phyloP scores from a whole-genome alignment of 2,329 filamentous ascomycete genomes.

The Aspergillus neotritici region DNA sequence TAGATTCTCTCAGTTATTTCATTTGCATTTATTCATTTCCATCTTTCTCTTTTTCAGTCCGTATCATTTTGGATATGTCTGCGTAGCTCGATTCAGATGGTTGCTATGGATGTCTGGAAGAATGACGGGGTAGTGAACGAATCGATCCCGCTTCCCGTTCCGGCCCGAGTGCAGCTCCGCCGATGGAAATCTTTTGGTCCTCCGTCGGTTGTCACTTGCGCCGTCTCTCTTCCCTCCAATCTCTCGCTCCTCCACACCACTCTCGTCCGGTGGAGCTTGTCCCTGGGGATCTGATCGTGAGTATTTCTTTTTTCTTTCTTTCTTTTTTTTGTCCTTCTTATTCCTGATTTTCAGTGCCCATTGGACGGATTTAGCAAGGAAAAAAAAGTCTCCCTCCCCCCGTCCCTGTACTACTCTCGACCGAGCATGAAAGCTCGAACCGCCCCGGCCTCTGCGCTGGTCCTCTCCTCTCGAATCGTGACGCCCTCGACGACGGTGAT shows the following conservation, averaged over 20 bases:
- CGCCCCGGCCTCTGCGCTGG: conserved; percentile 32
- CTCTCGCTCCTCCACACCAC: not conserved
- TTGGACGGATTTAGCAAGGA: not conserved
- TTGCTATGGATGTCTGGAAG: too few relatives aligned
- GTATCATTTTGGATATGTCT: too few relatives aligned
- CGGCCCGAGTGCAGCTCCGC: conserved; percentile 16
- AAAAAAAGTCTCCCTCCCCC: not conserved
- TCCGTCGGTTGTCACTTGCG: conserved; percentile 6
- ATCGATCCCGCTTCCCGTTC: conserved; percentile 10
- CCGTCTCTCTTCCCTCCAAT: conserved; percentile 1
- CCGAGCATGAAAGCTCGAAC: conserved; percentile 37
- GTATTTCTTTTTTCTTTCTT: not conserved
- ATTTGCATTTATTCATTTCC: too few relatives aligned
- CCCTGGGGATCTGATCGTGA: too few relatives aligned
- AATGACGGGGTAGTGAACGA: not conserved
- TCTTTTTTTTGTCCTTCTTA: not conserved
- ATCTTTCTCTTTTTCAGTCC: too few relatives aligned
- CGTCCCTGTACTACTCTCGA: conserved; percentile 2
- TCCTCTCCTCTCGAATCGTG: conserved; percentile 25
- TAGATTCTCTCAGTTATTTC: too few relatives aligned
- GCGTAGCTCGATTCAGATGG: too few relatives aligned
- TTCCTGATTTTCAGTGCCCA: not conserved
- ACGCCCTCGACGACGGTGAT: conserved; percentile 27
- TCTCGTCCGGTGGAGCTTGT: not conserved
- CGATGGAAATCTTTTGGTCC: conserved; percentile 10